Percentiles rank a stretch among this genome's conserved stretches.
Evolutionary conservation across 164 flowering plant species (phyloP).

Genomic region (Chloranthus sessilifolius): DNA sequence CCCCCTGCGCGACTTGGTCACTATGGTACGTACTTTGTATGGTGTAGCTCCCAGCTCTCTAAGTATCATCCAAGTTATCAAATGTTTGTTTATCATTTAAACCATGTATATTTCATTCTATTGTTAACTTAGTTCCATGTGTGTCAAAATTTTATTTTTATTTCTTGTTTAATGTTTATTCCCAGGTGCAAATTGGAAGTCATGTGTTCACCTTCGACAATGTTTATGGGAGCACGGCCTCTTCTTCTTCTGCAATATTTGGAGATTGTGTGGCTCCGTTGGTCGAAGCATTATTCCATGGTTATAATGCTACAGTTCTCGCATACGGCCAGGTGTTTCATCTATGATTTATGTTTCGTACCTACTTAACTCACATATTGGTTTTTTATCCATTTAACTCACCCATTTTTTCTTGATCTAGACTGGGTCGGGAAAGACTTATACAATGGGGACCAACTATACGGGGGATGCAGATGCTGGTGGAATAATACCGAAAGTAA

Average conservation of each 20-base stretch:
- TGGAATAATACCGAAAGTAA: conserved; percentile 83
- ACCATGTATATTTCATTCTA: not conserved
- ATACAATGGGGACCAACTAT: conserved; percentile 95
- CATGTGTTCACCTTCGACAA: conserved; percentile 84
- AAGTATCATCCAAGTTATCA: too few relatives aligned
- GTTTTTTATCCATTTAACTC: too few relatives aligned
- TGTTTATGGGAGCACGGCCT: conserved; percentile 57
- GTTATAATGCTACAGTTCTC: conserved; percentile 93
- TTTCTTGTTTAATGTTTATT: not conserved
- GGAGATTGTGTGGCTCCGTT: conserved; percentile 79
- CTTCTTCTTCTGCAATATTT: conserved; percentile 38
- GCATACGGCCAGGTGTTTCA: conserved; percentile 91
- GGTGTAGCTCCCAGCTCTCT: too few relatives aligned
- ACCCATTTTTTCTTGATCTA: conserved; percentile 18
- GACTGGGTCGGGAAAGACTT: conserved; percentile 99
- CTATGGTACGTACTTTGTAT: too few relatives aligned
- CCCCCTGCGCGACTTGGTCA: too few relatives aligned
- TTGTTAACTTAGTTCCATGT: not conserved
- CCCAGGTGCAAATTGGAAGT: conserved; percentile 86
- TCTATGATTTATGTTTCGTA: not conserved
- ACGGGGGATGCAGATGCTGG: conserved; percentile 46
- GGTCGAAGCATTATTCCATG: conserved; percentile 76
- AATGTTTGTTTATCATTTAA: too few relatives aligned
- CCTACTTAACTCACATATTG: too few relatives aligned
- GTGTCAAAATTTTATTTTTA: not conserved